These are phyloP conservation scores for Apiosordaria backusii DNA, from an alignment of 495 filamentous ascomycete species.

Conservation along the genomic window DNA sequence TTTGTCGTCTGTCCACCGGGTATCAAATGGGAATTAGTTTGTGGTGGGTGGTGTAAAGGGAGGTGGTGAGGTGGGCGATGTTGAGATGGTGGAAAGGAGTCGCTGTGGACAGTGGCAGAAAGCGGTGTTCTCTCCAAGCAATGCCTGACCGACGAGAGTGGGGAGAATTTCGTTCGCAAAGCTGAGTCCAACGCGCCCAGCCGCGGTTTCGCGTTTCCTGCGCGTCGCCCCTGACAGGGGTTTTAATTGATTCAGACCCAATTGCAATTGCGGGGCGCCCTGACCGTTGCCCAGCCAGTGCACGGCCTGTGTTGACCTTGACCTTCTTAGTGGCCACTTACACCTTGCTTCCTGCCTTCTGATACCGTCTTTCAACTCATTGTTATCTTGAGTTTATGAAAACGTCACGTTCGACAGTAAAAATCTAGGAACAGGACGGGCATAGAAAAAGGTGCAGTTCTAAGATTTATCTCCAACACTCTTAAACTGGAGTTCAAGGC, in stretches of 20 bases:
- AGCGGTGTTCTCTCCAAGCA: background rate
- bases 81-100: background rate
- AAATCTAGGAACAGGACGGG: no score
- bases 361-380: no score
- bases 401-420: no score
- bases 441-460: no score
- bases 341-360: no score
- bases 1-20: slow-evolving; percentile 14
- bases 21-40: slow-evolving; percentile 3
- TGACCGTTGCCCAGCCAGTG: slow-evolving; percentile 3
- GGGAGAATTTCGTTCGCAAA: slow-evolving; percentile 12
- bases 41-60: slow-evolving; percentile 8
- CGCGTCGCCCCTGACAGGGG: slow-evolving; percentile 23
- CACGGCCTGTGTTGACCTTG: background rate
- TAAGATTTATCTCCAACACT: no score
- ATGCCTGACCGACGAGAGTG: slow-evolving; percentile 8
- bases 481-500: no score
- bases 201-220: slow-evolving; percentile 22
- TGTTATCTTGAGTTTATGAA: no score
- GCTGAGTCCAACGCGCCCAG: slow-evolving; percentile 30
- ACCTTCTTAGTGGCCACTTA: no score
- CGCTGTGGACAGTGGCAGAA: no score
- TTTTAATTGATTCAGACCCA: slow-evolving; percentile 30
- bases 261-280: slow-evolving; percentile 8
- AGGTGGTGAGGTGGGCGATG: slow-evolving; percentile 6